Evolutionary conservation across 768 basidiomycete genomes (phyloP).

Genomic region (Psilocybe cyanescens): DNA sequence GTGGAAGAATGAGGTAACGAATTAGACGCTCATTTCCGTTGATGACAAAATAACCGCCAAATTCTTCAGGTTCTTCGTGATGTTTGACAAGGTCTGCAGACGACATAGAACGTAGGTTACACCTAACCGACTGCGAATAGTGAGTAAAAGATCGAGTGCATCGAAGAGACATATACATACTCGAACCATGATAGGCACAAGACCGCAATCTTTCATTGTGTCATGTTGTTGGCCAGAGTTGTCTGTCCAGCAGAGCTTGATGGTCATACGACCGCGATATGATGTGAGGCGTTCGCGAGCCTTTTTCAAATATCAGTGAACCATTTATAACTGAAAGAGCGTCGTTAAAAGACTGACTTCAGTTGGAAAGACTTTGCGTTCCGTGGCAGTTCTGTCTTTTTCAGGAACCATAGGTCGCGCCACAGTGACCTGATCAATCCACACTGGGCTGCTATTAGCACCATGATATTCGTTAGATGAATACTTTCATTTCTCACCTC

Average conservation of each 20-base stretch:
- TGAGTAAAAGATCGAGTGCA: neutral
- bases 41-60: slow-evolving; percentile 98
- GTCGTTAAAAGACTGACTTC: slow-evolving; percentile 61
- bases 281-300: slow-evolving; percentile 92
- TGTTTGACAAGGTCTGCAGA: slow-evolving; percentile 85
- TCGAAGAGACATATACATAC: slow-evolving; percentile 48
- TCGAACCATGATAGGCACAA: slow-evolving; percentile 96
- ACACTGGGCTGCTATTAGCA: slow-evolving; percentile 58
- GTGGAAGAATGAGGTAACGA: slow-evolving; percentile 94
- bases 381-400: slow-evolving; percentile 72
- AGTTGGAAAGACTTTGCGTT: slow-evolving; percentile 83
- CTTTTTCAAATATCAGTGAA: slow-evolving; percentile 40
- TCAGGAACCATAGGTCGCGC: slow-evolving; percentile 87
- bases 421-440: slow-evolving; percentile 86
- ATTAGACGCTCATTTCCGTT: slow-evolving; percentile 99
- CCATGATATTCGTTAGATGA: neutral
- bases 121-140: slow-evolving; percentile 74
- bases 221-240: slow-evolving; percentile 69
- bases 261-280: slow-evolving; percentile 89
- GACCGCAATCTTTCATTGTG: slow-evolving; percentile 85
- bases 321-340: neutral
- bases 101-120: slow-evolving; percentile 86
- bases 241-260: slow-evolving; percentile 85
- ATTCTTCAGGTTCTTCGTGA: slow-evolving; percentile 98
- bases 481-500: slow-evolving; percentile 58